These are phyloP conservation scores for Aureobasidium sp. DNA, from an alignment of 2,329 filamentous ascomycete genomes.

Conservation along the genomic window DNA sequence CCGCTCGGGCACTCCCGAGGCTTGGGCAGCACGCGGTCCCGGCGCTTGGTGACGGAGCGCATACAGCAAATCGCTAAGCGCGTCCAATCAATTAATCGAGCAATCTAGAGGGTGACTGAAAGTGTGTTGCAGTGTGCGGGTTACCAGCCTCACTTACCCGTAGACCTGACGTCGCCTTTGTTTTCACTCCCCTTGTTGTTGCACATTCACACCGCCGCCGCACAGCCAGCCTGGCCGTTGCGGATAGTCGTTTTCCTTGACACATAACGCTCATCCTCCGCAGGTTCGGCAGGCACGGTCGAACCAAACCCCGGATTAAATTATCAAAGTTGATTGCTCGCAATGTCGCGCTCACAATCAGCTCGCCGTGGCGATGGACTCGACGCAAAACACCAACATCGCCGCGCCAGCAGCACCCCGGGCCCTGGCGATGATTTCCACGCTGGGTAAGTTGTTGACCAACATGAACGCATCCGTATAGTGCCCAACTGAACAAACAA, in stretches of 20 bases:
- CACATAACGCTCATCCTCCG: conserved; percentile 13
- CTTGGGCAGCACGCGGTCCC: neutral
- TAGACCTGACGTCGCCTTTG: neutral
- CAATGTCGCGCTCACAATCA: conserved; percentile 4
- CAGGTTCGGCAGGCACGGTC: conserved; percentile 10
- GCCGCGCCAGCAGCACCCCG: conserved; percentile 7
- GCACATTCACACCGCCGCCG: neutral
- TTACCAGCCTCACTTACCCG: neutral
- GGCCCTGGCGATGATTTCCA: neutral
- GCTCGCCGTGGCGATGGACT: neutral
- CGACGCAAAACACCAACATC: conserved; percentile 1
- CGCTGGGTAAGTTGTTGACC: neutral
- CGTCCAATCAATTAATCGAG: conserved; percentile 6
- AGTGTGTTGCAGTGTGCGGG: neutral
- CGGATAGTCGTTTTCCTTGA: conserved; percentile 12
- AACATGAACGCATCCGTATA: neutral
- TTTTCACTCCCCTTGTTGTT: neutral
- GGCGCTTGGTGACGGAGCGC: neutral
- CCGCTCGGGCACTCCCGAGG: neutral
- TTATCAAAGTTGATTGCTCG: neutral
- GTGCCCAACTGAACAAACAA: neutral
- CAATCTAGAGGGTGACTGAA: conserved; percentile 10
- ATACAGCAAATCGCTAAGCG: neutral
- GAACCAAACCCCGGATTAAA: neutral
- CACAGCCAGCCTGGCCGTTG: conserved; percentile 6